phyloP scores from a whole-genome alignment of 2,329 filamentous ascomycete species.

The Penicillium sp. region DNA sequence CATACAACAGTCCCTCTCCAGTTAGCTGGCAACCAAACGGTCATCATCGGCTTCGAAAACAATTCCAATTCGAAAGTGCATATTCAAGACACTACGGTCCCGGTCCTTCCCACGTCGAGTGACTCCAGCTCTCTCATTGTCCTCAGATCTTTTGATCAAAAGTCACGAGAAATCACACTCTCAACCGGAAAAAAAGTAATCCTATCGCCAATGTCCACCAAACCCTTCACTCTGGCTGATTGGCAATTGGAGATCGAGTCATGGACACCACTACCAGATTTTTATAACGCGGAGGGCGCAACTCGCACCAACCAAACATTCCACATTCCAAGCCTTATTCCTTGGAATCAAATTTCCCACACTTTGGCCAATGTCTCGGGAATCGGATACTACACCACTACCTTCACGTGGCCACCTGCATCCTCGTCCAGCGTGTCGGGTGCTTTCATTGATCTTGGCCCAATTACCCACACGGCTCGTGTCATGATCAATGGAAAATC shows the following conservation, averaged over 20 bases:
- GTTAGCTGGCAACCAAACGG: conserved; percentile 43
- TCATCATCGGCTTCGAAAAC: conserved; percentile 39
- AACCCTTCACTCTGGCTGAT: conserved; percentile 2
- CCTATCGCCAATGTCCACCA: neutral
- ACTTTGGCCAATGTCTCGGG: conserved; percentile 19
- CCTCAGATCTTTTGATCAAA: conserved; percentile 4
- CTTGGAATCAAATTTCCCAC: conserved; percentile 20
- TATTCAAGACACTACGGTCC: conserved; percentile 6
- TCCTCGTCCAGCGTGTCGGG: conserved; percentile 3
- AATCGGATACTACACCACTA: conserved; percentile 21
- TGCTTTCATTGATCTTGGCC: conserved; percentile 20
- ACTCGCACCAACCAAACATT: conserved; percentile 24
- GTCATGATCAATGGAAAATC: conserved; percentile 18
- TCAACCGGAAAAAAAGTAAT: conserved; percentile 11
- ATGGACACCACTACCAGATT: conserved; percentile 21
- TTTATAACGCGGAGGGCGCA: conserved; percentile 18
- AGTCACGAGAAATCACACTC: conserved; percentile 1
- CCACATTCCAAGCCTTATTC: conserved; percentile 13
- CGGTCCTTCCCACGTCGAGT: conserved; percentile 1
- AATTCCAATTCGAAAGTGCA: neutral
- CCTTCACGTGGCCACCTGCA: conserved; percentile 13
- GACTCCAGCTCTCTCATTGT: neutral
- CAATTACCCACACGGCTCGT: conserved; percentile 12
- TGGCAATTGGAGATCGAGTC: conserved; percentile 19
- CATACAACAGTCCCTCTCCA: conserved; percentile 35